These are phyloP conservation scores for Pseudogymnoascus sp. DNA, from an alignment of 2,329 filamentous ascomycete genomes.

Conservation along the genomic window DNA sequence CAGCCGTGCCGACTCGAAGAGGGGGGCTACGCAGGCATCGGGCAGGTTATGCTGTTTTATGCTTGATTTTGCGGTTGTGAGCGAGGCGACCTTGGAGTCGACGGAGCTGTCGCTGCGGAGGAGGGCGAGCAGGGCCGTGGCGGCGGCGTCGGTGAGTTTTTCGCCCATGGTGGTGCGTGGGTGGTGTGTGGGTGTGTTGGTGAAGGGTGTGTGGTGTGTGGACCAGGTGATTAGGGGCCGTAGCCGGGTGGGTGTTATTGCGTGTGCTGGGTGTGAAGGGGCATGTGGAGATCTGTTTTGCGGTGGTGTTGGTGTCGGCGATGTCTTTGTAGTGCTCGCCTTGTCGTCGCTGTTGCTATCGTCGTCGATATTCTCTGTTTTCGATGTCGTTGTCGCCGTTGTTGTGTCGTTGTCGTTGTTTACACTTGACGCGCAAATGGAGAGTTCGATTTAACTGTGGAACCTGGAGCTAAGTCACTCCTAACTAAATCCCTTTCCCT, in stretches of 20 bases:
- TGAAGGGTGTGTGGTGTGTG: background rate
- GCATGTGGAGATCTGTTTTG: background rate
- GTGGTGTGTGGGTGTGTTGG: background rate
- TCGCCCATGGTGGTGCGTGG: slow-evolving; percentile 38
- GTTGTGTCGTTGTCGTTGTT: background rate
- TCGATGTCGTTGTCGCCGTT: background rate
- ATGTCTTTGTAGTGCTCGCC: background rate
- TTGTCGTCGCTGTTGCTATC: background rate
- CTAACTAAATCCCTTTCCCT: too few relatives aligned
- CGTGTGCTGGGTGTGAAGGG: background rate
- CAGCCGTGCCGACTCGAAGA: slow-evolving; percentile 74
- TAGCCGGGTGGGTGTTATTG: background rate
- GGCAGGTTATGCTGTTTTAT: slow-evolving; percentile 92
- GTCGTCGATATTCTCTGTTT: background rate
- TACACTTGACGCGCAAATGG: background rate
- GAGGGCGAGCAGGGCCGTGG: slow-evolving; percentile 43
- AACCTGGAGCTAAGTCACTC: background rate
- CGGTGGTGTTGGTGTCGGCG: background rate
- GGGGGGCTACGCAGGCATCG: slow-evolving; percentile 57
- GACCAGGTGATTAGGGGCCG: background rate
- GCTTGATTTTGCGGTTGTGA: slow-evolving; percentile 71
- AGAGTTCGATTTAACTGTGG: background rate
- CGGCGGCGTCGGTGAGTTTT: slow-evolving; percentile 51
- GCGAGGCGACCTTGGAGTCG: slow-evolving; percentile 61
- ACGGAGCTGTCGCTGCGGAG: slow-evolving; percentile 55